A percentile compares a stretch with the other conserved stretches of the same genome.
Evolutionary conservation across 352 stramenopile species (phyloP).

Genomic region (Phytopythium vexans): DNA sequence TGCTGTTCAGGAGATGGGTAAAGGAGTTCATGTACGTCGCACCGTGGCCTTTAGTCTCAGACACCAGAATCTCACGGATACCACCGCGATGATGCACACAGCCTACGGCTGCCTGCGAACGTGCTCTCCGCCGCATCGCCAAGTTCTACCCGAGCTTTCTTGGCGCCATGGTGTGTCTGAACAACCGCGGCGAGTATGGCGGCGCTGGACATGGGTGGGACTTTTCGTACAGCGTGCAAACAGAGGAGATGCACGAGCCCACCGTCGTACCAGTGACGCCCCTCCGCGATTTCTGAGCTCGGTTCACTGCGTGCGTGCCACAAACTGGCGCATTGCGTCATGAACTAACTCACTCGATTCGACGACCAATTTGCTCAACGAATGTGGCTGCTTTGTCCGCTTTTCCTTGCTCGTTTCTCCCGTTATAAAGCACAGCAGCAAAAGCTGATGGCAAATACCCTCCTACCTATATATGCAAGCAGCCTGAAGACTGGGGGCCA

Average conservation of each 20-base stretch:
- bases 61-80: not conserved
- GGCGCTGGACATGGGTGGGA: slow-evolving; percentile 71
- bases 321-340: no score
- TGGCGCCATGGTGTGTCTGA: slow-evolving; percentile 79
- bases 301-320: no score
- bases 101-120: slow-evolving; percentile 60
- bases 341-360: no score
- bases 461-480: no score
- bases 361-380: slow-evolving; percentile 1
- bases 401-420: no score
- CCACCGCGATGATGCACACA: slow-evolving; percentile 10
- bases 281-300: no score
- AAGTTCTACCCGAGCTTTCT: slow-evolving; percentile 57
- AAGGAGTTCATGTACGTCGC: slow-evolving; percentile 53
- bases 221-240: slow-evolving; percentile 70
- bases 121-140: slow-evolving; percentile 49
- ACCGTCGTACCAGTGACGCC: slow-evolving; percentile 50
- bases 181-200: slow-evolving; percentile 67
- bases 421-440: no score
- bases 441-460: no score
- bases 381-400: no score
- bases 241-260: slow-evolving; percentile 46
- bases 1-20: slow-evolving; percentile 79
- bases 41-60: not conserved
- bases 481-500: no score